A percentile compares a stretch with the other conserved stretches of the same genome.
Evolutionary conservation across 306 rosid species (phyloP).

Genomic region (Lathyrus oleraceus): DNA sequence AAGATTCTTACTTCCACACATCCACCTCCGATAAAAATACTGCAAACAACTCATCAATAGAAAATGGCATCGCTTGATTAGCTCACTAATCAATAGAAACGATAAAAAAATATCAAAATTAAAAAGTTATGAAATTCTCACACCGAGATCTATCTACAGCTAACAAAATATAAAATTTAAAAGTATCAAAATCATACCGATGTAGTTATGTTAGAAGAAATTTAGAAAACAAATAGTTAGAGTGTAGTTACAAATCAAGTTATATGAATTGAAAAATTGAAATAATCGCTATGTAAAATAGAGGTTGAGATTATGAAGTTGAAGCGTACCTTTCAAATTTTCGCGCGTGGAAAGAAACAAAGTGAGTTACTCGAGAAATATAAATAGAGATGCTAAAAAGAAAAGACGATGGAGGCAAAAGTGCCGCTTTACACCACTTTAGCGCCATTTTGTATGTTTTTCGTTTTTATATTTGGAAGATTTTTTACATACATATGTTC

Average conservation of each 20-base stretch:
- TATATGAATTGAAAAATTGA: not conserved
- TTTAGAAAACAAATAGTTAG: not conserved
- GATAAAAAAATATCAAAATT: too few species aligned
- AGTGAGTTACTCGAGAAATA: not conserved
- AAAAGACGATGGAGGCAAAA: not conserved
- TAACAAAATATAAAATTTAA: not conserved
- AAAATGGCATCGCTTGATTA: too few species aligned
- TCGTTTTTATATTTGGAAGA: not conserved
- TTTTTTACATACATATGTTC: too few species aligned
- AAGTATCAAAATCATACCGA: not conserved
- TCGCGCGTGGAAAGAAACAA: not conserved
- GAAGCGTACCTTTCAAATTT: constrained; percentile 26
- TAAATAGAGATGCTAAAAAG: not conserved
- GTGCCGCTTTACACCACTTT: not conserved
- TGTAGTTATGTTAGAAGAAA: not conserved
- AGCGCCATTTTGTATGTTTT: not conserved
- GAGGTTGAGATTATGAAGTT: not conserved
- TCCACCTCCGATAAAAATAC: too few species aligned
- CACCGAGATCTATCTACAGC: not conserved
- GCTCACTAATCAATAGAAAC: too few species aligned
- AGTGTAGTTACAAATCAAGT: not conserved
- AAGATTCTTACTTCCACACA: too few species aligned
- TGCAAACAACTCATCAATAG: too few species aligned
- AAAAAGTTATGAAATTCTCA: not conserved
- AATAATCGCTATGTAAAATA: not conserved